These are phyloP conservation scores for Fusarium anguioides DNA, from an alignment of 2,329 filamentous ascomycete genomes.

Conservation along the genomic window DNA sequence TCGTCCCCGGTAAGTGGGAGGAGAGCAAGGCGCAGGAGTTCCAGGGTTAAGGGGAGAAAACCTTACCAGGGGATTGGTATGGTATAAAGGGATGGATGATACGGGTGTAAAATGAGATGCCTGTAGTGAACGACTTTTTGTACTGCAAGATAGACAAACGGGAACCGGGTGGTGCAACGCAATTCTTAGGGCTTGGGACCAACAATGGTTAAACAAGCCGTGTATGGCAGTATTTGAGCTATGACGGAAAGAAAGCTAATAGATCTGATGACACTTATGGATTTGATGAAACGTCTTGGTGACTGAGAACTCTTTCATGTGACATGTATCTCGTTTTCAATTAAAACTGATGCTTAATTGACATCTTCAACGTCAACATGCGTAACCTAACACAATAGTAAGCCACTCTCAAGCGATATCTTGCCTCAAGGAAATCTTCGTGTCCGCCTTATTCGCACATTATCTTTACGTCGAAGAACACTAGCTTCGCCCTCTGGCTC, in stretches of 20 bases:
- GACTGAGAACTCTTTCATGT: not conserved
- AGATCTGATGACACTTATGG: slow-evolving; percentile 45
- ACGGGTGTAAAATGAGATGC: slow-evolving; percentile 38
- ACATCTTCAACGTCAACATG: no score
- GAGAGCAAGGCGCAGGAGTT: slow-evolving; percentile 71
- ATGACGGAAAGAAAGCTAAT: slow-evolving; percentile 47
- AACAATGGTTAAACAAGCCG: slow-evolving; percentile 39
- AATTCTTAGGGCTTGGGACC: slow-evolving; percentile 40
- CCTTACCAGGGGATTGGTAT: slow-evolving; percentile 16
- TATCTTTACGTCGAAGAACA: no score
- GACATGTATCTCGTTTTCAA: not conserved
- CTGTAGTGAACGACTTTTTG: slow-evolving; percentile 45
- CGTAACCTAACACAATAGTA: no score
- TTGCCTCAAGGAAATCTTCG: no score
- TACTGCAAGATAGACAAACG: slow-evolving; percentile 51
- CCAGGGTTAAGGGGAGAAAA: slow-evolving; percentile 57
- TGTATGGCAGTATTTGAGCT: slow-evolving; percentile 47
- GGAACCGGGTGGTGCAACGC: slow-evolving; percentile 44
- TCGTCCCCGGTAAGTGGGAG: slow-evolving; percentile 74
- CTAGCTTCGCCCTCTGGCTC: no score
- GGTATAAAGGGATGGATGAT: slow-evolving; percentile 40
- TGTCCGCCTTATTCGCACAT: no score
- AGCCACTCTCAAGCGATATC: no score
- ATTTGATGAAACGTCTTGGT: slow-evolving; percentile 5
- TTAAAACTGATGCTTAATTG: not conserved